Base-by-base conservation (phyloP, 768 basidiomycete species). In the Suillus discolor region DNA sequence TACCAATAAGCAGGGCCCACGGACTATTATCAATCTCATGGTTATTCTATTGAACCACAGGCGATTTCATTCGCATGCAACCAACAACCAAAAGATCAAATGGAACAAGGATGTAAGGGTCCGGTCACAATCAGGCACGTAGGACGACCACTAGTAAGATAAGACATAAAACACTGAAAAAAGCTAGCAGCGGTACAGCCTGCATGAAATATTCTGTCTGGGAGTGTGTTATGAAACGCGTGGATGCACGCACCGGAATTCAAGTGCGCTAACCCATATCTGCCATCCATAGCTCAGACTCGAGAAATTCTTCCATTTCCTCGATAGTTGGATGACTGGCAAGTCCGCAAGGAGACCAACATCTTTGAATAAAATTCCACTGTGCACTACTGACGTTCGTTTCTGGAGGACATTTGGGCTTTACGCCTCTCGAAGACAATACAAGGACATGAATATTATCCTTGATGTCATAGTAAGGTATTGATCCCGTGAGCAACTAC, bases 321-420 rank as follows among this genome's bases (percentile, higher is more conserved):
- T 49, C 53, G 11, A 49, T 49, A 13, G 67, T 55, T 0, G 67
- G 61, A 39, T 65, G 67, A 12, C 20, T 15, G 9, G 20, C 4
- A 57, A 49, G 11, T 31, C 12, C 62, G 18, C 18, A 12, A 9
- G 53, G 39, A 6, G 49, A 45, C 67, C 67, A 67, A 8, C 67
- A 67, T 41, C 59, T 18, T 36, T 65, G 42, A 23, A 67, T 62
- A 25, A 67, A 62, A 11, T 23, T 13, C 64, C 61, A 67, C 9
- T 54, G 60, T 36, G 20, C n/a, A 6, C 65, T 47, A 1, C 60
- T 65, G 44, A 66, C 36, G 36, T n/a, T 25, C 3, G 41, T 11
- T 36, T 36, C 39, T 15, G 1, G 12, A 13, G 65, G 61, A 23
- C 61, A 57, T 55, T 9, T 28, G 1, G 64, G 66, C 6, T 36